These are phyloP conservation scores for Salinomyces thailandicus DNA, from an alignment of 2,329 filamentous ascomycete genomes.

Conservation along the genomic window DNA sequence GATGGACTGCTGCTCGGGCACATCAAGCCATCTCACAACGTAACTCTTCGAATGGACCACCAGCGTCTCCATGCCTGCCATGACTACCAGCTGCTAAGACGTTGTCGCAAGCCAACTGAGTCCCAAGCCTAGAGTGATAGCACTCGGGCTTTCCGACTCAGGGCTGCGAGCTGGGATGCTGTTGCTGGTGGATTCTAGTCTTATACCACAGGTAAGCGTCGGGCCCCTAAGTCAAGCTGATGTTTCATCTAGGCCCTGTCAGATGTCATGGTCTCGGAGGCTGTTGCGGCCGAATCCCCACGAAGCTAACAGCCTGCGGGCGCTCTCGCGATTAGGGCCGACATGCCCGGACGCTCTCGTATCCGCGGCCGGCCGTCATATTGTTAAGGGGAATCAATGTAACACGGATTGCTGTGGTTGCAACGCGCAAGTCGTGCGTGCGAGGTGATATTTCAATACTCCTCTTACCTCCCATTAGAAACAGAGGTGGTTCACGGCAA, in stretches of 20 bases:
- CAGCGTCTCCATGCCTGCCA: constrained; percentile 93
- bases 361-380: neutral
- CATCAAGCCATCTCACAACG: constrained; percentile 93
- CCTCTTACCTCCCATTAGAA: no score
- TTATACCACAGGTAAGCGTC: neutral
- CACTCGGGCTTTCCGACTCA: neutral
- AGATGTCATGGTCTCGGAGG: no score
- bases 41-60: constrained; percentile 99
- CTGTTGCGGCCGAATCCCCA: neutral
- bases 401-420: neutral
- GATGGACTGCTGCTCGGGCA: constrained; percentile 80
- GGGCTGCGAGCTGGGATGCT: neutral
- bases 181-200: no score
- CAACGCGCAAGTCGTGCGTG: neutral
- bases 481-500: no score
- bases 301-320: neutral
- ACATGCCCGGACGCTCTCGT: neutral
- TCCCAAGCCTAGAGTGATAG: neutral
- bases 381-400: neutral
- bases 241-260: no score
- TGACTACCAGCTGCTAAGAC: constrained; percentile 33
- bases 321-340: neutral
- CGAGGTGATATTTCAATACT: neutral
- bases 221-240: no score
- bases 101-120: neutral